Evolutionary conservation across 345 rosid genomes (phyloP).

Genomic region (Arabis alpina): DNA sequence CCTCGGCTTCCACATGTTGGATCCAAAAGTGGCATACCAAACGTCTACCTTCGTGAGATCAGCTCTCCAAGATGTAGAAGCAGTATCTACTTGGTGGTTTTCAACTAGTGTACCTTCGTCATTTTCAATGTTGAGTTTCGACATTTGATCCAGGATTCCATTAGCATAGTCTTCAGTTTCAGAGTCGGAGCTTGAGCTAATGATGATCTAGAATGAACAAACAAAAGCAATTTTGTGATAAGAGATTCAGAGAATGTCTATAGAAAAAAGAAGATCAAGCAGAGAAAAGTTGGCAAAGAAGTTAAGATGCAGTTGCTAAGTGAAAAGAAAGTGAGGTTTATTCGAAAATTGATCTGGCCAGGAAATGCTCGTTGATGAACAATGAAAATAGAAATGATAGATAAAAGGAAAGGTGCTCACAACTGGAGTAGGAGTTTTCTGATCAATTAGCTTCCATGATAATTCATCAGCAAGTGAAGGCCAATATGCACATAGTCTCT

Average conservation of each 20-base stretch:
- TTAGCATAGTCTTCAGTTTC: conserved; percentile 57
- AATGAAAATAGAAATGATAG: not conserved
- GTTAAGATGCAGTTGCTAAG: not conserved
- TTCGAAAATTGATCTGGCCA: conserved; percentile 1
- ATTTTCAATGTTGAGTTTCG: conserved; percentile 55
- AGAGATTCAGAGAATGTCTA: conserved; percentile 8
- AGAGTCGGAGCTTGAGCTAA: conserved; percentile 61
- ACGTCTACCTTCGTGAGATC: conserved; percentile 65
- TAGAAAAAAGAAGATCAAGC: not conserved
- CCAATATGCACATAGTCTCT: conserved; percentile 66
- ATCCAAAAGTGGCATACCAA: conserved; percentile 90
- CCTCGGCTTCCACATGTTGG: conserved; percentile 83
- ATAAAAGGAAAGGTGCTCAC: conserved; percentile 22
- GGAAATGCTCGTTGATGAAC: conserved; percentile 21
- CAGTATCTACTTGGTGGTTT: conserved; percentile 37
- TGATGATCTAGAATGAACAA: conserved; percentile 48
- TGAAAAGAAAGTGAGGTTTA: conserved; percentile 13
- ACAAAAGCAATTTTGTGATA: conserved; percentile 23
- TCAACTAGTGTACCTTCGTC: no score
- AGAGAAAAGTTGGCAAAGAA: conserved; percentile 7
- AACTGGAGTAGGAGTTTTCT: conserved; percentile 53
- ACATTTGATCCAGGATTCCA: conserved; percentile 57
- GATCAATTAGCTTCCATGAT: conserved; percentile 58
- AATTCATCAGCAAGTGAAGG: conserved; percentile 69
- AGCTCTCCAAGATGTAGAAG: conserved; percentile 61